Evolutionary conservation across 768 basidiomycete genomes (phyloP), one percentile per base, ranked within the genome.

Genomic region (Inosperma sp.): DNA sequence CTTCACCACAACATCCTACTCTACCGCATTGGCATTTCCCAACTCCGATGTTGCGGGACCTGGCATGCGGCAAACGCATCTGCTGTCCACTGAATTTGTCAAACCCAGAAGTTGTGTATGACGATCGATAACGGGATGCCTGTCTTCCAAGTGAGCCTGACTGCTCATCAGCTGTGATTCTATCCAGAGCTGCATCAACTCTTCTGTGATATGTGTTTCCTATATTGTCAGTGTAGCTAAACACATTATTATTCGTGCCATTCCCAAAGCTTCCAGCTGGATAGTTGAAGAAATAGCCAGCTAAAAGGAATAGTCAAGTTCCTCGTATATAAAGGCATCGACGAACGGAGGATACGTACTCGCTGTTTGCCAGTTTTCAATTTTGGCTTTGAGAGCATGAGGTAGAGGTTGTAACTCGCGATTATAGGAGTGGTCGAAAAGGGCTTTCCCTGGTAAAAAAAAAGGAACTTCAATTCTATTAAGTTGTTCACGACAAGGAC

Each of bases 381-480:
- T 87, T 8, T 74, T 76, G 7, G 81, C 83, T 8, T 74, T 75
- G 5, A 80, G 59, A 46, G 80, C 74, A 54, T 84, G 78, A 2
- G 85, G 82, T 33, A 73, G 72, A 1, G 86, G 85, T 12, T 76
- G 59, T 31, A 82, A 64, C 19, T 70, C 67, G 19, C 86, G 80
- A 43, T 79, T 65, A 59, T 87, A 90, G 1, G 82, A 83, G 59
- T 88, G 87, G 57, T 89, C 84, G 51, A 90, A 75, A 3, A 61
- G 58, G 8, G 74, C 67, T 43, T 72, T 70, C 59, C 78, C 83
- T 86, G 19, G n/a, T n/a, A n/a, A n/a, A n/a, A n/a, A n/a, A n/a
- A n/a, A n/a, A n/a, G n/a, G n/a, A n/a, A n/a, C n/a, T n/a, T n/a
- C n/a, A n/a, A n/a, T n/a, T n/a, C n/a, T n/a, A n/a, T n/a, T n/a